These are phyloP conservation scores for Globisporangium viniferum DNA, from an alignment of 352 stramenopile genomes.

Conservation along the genomic window DNA sequence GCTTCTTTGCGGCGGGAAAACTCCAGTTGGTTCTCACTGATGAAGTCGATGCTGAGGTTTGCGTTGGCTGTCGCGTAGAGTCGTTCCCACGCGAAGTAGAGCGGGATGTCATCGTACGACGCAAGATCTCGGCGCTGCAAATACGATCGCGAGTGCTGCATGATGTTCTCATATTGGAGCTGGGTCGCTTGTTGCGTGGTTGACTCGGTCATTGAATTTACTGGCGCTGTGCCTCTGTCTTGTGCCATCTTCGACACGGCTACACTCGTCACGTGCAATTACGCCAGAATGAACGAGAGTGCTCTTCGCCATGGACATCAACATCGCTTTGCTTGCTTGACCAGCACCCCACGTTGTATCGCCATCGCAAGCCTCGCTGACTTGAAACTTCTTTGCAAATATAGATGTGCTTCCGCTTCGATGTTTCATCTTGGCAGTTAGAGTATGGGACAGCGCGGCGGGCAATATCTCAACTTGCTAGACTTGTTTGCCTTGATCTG, in stretches of 20 bases:
- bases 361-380: neutral
- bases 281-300: neutral
- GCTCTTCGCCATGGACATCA: constrained; percentile 1
- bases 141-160: constrained; percentile 29
- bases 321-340: neutral
- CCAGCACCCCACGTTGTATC: neutral
- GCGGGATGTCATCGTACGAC: constrained; percentile 44
- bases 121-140: constrained; percentile 38
- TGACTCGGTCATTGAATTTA: neutral
- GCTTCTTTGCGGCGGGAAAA: constrained; percentile 29
- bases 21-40: constrained; percentile 31
- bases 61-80: constrained; percentile 42
- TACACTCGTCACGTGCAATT: neutral
- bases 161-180: constrained; percentile 32
- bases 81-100: constrained; percentile 58
- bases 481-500: neutral
- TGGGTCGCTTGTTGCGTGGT: neutral
- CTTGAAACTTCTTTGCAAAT: constrained; percentile 1
- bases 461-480: neutral
- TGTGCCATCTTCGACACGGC: neutral
- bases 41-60: constrained; percentile 45
- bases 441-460: neutral
- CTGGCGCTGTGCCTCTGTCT: neutral
- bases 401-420: neutral
- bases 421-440: neutral